phyloP scores from a whole-genome alignment of 805 yeast genomes.

The Scheffersomyces coipomensis region DNA sequence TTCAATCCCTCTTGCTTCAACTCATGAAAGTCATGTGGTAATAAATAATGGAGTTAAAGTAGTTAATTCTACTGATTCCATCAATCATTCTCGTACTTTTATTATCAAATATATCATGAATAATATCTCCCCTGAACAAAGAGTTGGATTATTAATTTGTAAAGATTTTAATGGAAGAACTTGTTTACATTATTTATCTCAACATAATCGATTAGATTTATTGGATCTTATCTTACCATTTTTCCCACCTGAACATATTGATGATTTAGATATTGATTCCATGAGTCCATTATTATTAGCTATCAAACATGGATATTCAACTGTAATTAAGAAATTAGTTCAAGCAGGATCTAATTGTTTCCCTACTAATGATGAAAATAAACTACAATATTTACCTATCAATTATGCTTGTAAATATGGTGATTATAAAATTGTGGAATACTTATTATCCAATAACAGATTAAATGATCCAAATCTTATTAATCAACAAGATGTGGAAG shows the following conservation, averaged over 20 bases:
- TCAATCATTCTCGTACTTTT: conserved; percentile 36
- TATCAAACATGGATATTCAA: conserved; percentile 64
- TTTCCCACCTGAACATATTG: conserved; percentile 37
- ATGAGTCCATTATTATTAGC: conserved; percentile 83
- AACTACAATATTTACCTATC: conserved; percentile 69
- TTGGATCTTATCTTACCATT: conserved; percentile 40
- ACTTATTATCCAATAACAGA: conserved; percentile 47
- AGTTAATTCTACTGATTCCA: conserved; percentile 33
- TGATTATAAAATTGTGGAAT: conserved; percentile 64
- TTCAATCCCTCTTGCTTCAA: conserved; percentile 36
- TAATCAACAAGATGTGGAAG: conserved; percentile 78
- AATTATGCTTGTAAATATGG: conserved; percentile 90
- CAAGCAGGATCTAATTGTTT: conserved; percentile 33
- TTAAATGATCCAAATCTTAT: conserved; percentile 17
- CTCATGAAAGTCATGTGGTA: conserved; percentile 32
- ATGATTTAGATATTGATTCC: conserved; percentile 66
- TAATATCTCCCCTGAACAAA: conserved; percentile 12
- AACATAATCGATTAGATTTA: conserved; percentile 46
- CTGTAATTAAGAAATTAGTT: conserved; percentile 29
- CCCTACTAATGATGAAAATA: conserved; percentile 47
- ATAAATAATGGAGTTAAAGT: conserved; percentile 45
- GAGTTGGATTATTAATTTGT: conserved; percentile 22
- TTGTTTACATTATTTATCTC: conserved; percentile 85
- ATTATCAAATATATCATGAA: conserved; percentile 33
- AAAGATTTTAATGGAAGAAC: conserved; percentile 73